Conservation (phyloP, 805 yeast species). For the Tetrapisispora nanseiensis region DNA sequence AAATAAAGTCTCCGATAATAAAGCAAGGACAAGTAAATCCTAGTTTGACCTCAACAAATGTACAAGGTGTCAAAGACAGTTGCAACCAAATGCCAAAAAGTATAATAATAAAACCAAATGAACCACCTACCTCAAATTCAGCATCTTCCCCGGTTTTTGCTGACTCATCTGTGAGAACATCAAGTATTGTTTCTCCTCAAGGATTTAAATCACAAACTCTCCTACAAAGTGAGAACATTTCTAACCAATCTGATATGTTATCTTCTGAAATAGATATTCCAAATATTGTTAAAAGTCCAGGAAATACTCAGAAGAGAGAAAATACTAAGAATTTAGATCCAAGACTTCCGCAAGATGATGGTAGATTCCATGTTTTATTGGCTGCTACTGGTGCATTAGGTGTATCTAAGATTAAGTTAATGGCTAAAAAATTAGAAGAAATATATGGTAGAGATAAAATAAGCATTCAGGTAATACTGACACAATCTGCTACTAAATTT, state of each 20-base stretch:
- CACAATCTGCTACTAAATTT: conserved; percentile 80
- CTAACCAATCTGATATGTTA: background rate
- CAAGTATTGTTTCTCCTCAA: background rate
- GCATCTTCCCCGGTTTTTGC: conserved; percentile 1
- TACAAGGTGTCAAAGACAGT: background rate
- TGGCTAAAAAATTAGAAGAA: conserved; percentile 72
- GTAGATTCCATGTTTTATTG: conserved; percentile 71
- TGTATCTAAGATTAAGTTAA: conserved; percentile 66
- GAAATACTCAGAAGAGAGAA: conserved; percentile 24
- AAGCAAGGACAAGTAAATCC: background rate
- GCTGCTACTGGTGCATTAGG: conserved; percentile 93
- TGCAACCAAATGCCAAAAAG: background rate
- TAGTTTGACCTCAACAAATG: background rate
- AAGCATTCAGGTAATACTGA: conserved; percentile 76
- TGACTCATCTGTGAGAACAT: background rate
- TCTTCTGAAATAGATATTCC: background rate
- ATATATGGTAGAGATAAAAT: conserved; percentile 68
- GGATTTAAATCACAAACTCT: background rate
- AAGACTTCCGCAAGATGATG: conserved; percentile 69
- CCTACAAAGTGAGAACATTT: background rate
- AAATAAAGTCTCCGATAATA: background rate
- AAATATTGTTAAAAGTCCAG: background rate
- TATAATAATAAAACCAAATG: conserved; percentile 1
- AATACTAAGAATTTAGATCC: conserved; percentile 46
- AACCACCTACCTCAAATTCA: background rate